Evolutionary conservation across 202 grass and related monocot genomes (phyloP).

Genomic region (Zoysia matrella): DNA sequence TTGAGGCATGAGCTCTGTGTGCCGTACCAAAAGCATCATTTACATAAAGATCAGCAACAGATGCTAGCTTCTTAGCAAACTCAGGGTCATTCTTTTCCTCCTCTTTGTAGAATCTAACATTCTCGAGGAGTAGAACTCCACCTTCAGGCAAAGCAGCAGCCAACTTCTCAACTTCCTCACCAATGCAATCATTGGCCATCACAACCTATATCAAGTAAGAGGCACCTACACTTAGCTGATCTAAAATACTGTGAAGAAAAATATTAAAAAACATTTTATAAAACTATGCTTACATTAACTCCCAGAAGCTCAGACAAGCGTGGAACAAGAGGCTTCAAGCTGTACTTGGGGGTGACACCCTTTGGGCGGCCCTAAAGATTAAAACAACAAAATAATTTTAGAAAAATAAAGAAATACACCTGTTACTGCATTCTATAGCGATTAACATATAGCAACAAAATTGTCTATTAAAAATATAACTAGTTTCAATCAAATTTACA

Average conservation of each 20-base stretch:
- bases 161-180: slow-evolving; percentile 79
- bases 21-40: too few species aligned
- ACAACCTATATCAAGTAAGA: slow-evolving; percentile 59
- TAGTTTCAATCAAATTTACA: neutral
- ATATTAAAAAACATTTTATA: neutral
- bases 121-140: slow-evolving; percentile 88
- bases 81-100: slow-evolving; percentile 94
- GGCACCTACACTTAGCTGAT: neutral
- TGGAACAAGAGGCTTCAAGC: slow-evolving; percentile 95
- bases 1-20: too few species aligned
- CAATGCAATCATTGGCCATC: slow-evolving; percentile 81
- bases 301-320: slow-evolving; percentile 92
- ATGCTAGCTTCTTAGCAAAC: slow-evolving; percentile 95
- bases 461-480: neutral
- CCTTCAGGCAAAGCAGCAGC: slow-evolving; percentile 71
- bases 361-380: slow-evolving; percentile 84
- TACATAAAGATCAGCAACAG: too few species aligned
- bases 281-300: slow-evolving; percentile 62
- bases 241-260: slow-evolving; percentile 1
- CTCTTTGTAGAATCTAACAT: slow-evolving; percentile 90
- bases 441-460: neutral
- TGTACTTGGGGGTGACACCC: slow-evolving; percentile 92
- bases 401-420: neutral
- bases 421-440: neutral
- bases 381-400: slow-evolving; percentile 19